Evolutionary conservation across 148 eudicot species (phyloP).

Genomic region (Tetragonia tetragonoides): DNA sequence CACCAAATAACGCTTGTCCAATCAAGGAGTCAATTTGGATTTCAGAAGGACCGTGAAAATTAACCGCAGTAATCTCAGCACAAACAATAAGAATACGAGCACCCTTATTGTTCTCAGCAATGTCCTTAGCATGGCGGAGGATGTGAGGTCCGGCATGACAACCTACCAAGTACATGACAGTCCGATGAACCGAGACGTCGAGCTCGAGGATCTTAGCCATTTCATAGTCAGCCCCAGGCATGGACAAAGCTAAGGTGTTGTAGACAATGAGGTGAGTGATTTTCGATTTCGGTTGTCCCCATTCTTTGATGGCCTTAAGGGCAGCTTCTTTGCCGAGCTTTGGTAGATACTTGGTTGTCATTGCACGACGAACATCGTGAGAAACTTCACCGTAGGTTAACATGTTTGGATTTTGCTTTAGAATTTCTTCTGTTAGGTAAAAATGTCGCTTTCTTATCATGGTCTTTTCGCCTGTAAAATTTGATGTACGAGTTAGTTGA

Average conservation of each 20-base stretch:
- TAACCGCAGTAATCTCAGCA: conserved; percentile 26
- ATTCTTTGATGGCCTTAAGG: not conserved
- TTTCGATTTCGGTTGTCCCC: conserved; percentile 29
- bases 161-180: conserved; percentile 31
- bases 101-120: conserved; percentile 28
- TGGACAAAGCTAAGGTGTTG: conserved; percentile 32
- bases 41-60: conserved; percentile 32
- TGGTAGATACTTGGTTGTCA: conserved; percentile 26
- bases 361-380: conserved; percentile 25
- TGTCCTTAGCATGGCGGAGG: conserved; percentile 28
- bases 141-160: conserved; percentile 36
- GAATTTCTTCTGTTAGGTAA: conserved; percentile 23
- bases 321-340: conserved; percentile 28
- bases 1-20: conserved; percentile 29
- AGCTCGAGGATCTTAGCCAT: conserved; percentile 32
- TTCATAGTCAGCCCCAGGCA: conserved; percentile 38
- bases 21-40: conserved; percentile 23
- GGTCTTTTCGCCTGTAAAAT: conserved; percentile 24
- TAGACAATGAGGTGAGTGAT: conserved; percentile 31
- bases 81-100: conserved; percentile 22
- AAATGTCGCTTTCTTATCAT: conserved; percentile 34
- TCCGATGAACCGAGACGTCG: conserved; percentile 24
- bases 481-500: not conserved
- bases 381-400: conserved; percentile 16
- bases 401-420: conserved; percentile 31